These are phyloP conservation scores for Solioccasus polychromus DNA, from an alignment of 768 basidiomycete species.

Conservation along the genomic window DNA sequence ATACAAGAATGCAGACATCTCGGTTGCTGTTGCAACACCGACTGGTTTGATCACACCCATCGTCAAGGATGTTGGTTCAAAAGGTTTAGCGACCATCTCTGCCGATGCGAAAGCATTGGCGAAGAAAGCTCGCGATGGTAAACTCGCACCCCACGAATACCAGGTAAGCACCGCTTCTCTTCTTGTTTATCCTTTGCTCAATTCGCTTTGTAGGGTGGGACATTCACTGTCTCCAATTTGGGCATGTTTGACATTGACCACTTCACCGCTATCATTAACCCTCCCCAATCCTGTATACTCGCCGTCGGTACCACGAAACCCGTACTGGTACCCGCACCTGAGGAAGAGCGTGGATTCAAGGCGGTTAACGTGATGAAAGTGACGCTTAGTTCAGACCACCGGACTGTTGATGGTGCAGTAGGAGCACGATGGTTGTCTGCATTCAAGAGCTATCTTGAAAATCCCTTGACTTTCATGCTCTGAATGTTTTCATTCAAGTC, in stretches of 20 bases:
- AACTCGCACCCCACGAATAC: slow-evolving; percentile 92
- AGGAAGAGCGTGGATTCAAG: slow-evolving; percentile 95
- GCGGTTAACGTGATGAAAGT: slow-evolving; percentile 90
- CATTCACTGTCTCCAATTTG: slow-evolving; percentile 98
- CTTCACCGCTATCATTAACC: slow-evolving; percentile 99
- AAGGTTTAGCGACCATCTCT: slow-evolving; percentile 92
- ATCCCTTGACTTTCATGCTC: slow-evolving; percentile 95
- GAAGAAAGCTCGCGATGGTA: slow-evolving; percentile 94
- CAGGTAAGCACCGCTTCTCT: slow-evolving; percentile 52
- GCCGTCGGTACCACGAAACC: slow-evolving; percentile 87
- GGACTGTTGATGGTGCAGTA: slow-evolving; percentile 94
- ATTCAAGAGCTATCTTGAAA: slow-evolving; percentile 96
- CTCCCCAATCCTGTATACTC: slow-evolving; percentile 96
- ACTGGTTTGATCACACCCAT: slow-evolving; percentile 97
- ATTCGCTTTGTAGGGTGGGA: slow-evolving; percentile 66
- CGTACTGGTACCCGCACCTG: slow-evolving; percentile 82
- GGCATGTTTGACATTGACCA: slow-evolving; percentile 96
- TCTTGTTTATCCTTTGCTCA: background rate
- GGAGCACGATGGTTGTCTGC: slow-evolving; percentile 90
- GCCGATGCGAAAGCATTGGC: slow-evolving; percentile 90
- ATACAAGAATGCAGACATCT: slow-evolving; percentile 97
- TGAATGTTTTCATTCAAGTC: slow-evolving; percentile 35
- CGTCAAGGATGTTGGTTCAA: slow-evolving; percentile 86
- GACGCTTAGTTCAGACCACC: slow-evolving; percentile 92
- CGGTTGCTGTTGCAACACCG: slow-evolving; percentile 94